A percentile compares a stretch with the other conserved stretches of the same genome.
These are phyloP conservation scores for Terfezia boudieri DNA, from an alignment of 495 filamentous ascomycete genomes.

Conservation along the genomic window DNA sequence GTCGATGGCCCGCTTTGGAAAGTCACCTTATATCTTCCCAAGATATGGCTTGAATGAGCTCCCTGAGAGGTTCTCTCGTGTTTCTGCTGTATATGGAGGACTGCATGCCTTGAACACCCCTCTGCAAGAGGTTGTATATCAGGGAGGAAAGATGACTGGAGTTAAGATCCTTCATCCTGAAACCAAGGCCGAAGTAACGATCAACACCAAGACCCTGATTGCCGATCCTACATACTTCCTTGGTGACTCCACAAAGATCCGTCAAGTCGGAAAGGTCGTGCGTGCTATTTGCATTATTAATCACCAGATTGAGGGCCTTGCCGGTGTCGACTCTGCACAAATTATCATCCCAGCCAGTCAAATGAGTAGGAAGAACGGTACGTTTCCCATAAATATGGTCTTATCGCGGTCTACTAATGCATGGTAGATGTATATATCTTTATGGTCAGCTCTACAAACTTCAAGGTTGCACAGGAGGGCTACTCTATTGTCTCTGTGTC, in stretches of 20 bases:
- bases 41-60: slow-evolving; percentile 94
- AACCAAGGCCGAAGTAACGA: slow-evolving; percentile 85
- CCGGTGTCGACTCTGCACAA: slow-evolving; percentile 75
- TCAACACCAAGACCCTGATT: slow-evolving; percentile 86
- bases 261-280: slow-evolving; percentile 67
- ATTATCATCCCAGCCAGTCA: slow-evolving; percentile 96
- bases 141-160: slow-evolving; percentile 56
- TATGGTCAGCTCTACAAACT: slow-evolving; percentile 57
- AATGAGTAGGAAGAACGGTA: slow-evolving; percentile 83
- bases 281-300: slow-evolving; percentile 95
- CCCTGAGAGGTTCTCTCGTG: slow-evolving; percentile 90
- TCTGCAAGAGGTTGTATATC: slow-evolving; percentile 72
- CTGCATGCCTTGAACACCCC: slow-evolving; percentile 98
- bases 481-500: slow-evolving; percentile 98
- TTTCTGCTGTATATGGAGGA: slow-evolving; percentile 93
- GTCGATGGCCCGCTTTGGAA: slow-evolving; percentile 93
- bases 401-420: not conserved
- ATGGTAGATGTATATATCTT: slow-evolving; percentile 85
- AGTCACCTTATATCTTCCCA: slow-evolving; percentile 97
- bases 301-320: slow-evolving; percentile 72
- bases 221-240: slow-evolving; percentile 96
- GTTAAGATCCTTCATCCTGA: slow-evolving; percentile 60
- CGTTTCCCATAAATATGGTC: slow-evolving; percentile 11
- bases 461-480: slow-evolving; percentile 91
- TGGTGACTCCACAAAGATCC: slow-evolving; percentile 38